Conservation (phyloP, 768 basidiomycete genomes). For the Hypholoma fasciculare region DNA sequence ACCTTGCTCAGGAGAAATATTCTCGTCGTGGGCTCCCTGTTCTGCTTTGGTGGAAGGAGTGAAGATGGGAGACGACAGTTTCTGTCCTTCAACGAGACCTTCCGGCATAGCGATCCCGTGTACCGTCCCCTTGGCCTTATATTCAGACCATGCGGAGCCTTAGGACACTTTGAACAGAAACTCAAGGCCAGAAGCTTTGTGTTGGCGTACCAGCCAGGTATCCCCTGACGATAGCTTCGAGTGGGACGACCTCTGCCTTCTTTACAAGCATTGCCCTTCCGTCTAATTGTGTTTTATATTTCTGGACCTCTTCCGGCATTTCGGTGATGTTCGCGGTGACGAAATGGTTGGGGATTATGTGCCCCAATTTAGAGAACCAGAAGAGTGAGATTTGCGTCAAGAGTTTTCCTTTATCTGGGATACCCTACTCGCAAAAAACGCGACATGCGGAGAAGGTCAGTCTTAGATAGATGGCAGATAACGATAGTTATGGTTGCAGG, state of each 20-base stretch:
- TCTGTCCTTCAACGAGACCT: conserved; percentile 83
- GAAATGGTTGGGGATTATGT: conserved; percentile 89
- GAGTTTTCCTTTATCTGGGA: conserved; percentile 90
- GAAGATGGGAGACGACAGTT: conserved; percentile 81
- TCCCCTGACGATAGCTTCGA: conserved; percentile 95
- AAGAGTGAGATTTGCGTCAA: conserved; percentile 90
- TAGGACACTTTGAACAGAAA: not conserved
- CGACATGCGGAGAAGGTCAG: not conserved
- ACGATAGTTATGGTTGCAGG: not conserved
- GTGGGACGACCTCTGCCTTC: conserved; percentile 84
- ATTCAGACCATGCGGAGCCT: conserved; percentile 98
- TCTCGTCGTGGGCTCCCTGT: conserved; percentile 93
- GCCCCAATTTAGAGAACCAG: conserved; percentile 86
- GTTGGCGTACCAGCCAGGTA: conserved; percentile 81
- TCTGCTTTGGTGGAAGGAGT: conserved; percentile 98
- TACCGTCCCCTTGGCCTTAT: conserved; percentile 83
- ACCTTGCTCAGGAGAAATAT: conserved; percentile 86
- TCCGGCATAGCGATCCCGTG: conserved; percentile 80
- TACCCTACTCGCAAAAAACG: conserved; percentile 59
- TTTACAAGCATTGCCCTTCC: conserved; percentile 90
- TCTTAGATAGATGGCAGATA: not conserved
- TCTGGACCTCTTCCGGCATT: conserved; percentile 79
- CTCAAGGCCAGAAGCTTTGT: not conserved
- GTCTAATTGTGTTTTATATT: conserved; percentile 75
- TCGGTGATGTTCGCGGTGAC: conserved; percentile 72